Evolutionary conservation across 176 grass and related monocot species (phyloP).

Genomic region (Panicum miliaceum): DNA sequence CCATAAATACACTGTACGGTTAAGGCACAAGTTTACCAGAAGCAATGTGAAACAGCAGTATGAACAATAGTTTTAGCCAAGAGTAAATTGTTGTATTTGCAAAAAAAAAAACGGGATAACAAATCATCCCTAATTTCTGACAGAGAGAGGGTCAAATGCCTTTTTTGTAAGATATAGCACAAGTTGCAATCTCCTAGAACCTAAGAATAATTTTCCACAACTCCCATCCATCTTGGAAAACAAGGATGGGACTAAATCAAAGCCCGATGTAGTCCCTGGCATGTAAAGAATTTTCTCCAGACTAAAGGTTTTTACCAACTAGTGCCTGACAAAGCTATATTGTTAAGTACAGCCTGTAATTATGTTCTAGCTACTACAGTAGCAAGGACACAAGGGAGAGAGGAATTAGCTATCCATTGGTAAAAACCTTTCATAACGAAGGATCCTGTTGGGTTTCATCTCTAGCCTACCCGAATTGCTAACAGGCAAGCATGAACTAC

Average conservation of each 20-base stretch:
- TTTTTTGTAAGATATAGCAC: constrained; percentile 13
- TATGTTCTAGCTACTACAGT: constrained; percentile 2
- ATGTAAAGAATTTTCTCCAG: background rate
- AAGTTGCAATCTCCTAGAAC: background rate
- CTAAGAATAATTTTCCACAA: background rate
- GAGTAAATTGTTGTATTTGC: background rate
- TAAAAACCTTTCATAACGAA: background rate
- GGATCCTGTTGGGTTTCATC: background rate
- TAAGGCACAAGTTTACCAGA: constrained; percentile 33
- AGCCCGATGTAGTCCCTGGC: background rate
- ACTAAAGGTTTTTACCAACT: constrained; percentile 7
- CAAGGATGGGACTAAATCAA: background rate
- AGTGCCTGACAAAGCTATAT: background rate
- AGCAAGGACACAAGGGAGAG: background rate
- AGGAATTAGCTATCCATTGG: background rate
- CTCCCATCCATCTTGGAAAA: background rate
- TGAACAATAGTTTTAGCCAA: constrained; percentile 20
- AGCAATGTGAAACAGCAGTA: constrained; percentile 32
- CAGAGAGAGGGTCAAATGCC: background rate
- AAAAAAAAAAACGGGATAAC: constrained; percentile 38
- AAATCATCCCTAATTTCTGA: constrained; percentile 18
- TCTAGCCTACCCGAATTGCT: background rate
- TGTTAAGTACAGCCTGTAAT: constrained; percentile 19
- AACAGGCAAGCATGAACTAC: constrained; percentile 13
- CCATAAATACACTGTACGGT: constrained; percentile 35